Evolutionary conservation across 495 filamentous ascomycete species (phyloP).

Genomic region (Antarctomyces pellizariae): DNA sequence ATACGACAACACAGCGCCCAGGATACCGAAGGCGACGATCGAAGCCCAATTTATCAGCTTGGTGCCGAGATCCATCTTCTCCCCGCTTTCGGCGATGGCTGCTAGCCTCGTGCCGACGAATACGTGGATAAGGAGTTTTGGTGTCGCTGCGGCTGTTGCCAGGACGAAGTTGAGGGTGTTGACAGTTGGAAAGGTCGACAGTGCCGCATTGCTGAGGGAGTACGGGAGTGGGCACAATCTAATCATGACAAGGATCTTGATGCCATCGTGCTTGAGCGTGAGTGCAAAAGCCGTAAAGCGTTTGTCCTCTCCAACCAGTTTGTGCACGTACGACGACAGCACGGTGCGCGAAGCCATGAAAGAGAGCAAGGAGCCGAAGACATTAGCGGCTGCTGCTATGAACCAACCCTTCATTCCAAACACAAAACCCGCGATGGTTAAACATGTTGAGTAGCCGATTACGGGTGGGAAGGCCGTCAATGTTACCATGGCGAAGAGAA

Average conservation of each 20-base stretch:
- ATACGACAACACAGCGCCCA: conserved; percentile 57
- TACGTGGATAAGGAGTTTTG: conserved; percentile 76
- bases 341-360: conserved; percentile 63
- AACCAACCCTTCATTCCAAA: conserved; percentile 86
- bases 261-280: conserved; percentile 53
- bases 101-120: conserved; percentile 66
- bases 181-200: conserved; percentile 82
- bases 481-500: conserved; percentile 60
- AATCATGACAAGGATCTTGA: conserved; percentile 82
- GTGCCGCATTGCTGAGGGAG: conserved; percentile 77
- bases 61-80: conserved; percentile 38
- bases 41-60: conserved; percentile 58
- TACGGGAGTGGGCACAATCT: conserved; percentile 87
- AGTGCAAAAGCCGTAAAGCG: conserved; percentile 38
- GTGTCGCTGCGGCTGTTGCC: conserved; percentile 53
- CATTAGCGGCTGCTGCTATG: conserved; percentile 54
- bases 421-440: conserved; percentile 82
- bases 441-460: conserved; percentile 68
- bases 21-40: conserved; percentile 40
- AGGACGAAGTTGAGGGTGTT: conserved; percentile 47
- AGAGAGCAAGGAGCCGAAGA: conserved; percentile 50
- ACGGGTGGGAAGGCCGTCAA: conserved; percentile 68
- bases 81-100: conserved; percentile 38
- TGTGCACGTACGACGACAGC: conserved; percentile 51
- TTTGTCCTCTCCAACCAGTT: conserved; percentile 58